Evolutionary conservation across 2,329 filamentous ascomycete species (phyloP), one percentile per base, ranked within the genome.

Genomic region (Calonectria hawksworthii): DNA sequence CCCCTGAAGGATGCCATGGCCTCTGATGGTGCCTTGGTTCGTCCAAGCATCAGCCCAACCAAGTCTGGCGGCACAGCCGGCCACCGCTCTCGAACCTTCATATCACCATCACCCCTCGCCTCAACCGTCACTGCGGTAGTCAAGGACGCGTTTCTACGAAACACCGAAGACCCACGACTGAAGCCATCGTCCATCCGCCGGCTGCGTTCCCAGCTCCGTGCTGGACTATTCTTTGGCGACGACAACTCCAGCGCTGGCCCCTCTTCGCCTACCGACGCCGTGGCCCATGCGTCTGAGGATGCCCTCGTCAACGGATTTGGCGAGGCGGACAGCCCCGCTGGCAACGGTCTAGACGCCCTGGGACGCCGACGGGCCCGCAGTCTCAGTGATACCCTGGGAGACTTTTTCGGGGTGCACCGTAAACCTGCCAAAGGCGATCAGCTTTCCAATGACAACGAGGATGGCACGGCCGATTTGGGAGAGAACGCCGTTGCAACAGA

Each of bases 51-150:
- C 30, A 81, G 81, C 38, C 73, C 77, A 77, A 70, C 83, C 80
- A 80, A 85, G 77, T 65, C 81, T 74, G 69, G 81, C 36, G 72
- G 73, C 78, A 16, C 13, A 23, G 52, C 78, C 75, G 75, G 83
- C 80, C 75, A 82, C 78, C 76, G 83, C 78, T 75, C 87, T 34
- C 88, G 87, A 38, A 86, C 88, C 2, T 87, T 92, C 47, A 90
- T 92, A 74, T 92, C 90, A 3, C 90, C 91, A 14, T 92, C 90
- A 0, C 91, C 91, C 0, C 86, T 92, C 41, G 91, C 90, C 2
- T 91, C 90, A 0, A 92, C 91, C 1, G 89, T 92, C 47, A 90
- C 87, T 23, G 89, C 89, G 0, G 90, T 91, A 0, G 89, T 92
- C 54, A 89, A 90, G 52, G 90, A 92, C 76, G 89, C 87, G 14